Evolutionary conservation across 2,329 filamentous ascomycete species (phyloP).

Genomic region (Penicillium rolfsii): DNA sequence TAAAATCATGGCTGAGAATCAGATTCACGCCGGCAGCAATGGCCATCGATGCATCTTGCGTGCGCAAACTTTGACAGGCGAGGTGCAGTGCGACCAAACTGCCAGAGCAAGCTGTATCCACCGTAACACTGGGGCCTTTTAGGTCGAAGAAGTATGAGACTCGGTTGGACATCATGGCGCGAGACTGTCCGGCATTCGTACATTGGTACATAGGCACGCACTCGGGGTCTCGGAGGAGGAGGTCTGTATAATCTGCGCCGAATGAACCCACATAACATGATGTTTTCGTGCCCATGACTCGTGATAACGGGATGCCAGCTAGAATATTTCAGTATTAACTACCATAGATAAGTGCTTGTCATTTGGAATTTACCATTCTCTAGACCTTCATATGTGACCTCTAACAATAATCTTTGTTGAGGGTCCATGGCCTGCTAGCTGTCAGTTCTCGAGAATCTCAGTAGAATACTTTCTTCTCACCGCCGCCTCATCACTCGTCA

Average conservation of each 20-base stretch:
- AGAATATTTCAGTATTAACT: not conserved
- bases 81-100: slow-evolving; percentile 39
- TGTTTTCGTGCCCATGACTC: slow-evolving; percentile 33
- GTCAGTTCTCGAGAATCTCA: not conserved
- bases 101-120: slow-evolving; percentile 42
- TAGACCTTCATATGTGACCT: slow-evolving; percentile 35
- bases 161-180: slow-evolving; percentile 35
- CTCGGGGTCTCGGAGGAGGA: slow-evolving; percentile 36
- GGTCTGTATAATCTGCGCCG: slow-evolving; percentile 36
- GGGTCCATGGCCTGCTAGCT: slow-evolving; percentile 34
- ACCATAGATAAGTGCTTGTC: not conserved
- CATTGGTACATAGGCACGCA: slow-evolving; percentile 32
- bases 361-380: slow-evolving; percentile 31
- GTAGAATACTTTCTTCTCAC: slow-evolving; percentile 14
- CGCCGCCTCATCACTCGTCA: slow-evolving; percentile 37
- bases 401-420: slow-evolving; percentile 36
- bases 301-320: slow-evolving; percentile 35
- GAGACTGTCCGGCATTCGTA: slow-evolving; percentile 33
- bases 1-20: slow-evolving; percentile 34
- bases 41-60: slow-evolving; percentile 29
- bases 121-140: slow-evolving; percentile 32
- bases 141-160: slow-evolving; percentile 41
- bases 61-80: slow-evolving; percentile 35
- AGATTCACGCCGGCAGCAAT: slow-evolving; percentile 34
- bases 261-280: slow-evolving; percentile 37